Conservation (phyloP, 2,329 filamentous ascomycete species). For the Phoma herbarum region DNA sequence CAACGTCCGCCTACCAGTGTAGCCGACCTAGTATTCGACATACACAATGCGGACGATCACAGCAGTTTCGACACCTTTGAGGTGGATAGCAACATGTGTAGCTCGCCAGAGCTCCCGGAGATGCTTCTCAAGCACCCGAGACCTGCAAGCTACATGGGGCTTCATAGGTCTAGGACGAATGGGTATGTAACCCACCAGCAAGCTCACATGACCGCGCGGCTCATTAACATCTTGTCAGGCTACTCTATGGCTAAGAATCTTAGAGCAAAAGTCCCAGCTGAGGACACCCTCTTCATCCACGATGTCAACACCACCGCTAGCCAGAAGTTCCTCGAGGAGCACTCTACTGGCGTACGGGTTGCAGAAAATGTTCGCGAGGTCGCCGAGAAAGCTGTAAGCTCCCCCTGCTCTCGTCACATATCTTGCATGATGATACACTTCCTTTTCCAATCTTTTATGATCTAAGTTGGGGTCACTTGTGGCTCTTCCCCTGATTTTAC, state of each 20-base stretch:
- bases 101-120: conserved; percentile 43
- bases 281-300: conserved; percentile 70
- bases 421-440: conserved; percentile 59
- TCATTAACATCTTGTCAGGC: conserved; percentile 56
- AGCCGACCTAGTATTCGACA: conserved; percentile 26
- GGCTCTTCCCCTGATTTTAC: conserved; percentile 68
- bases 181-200: conserved; percentile 49
- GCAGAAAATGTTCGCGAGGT: conserved; percentile 68
- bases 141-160: conserved; percentile 57
- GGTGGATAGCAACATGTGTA: conserved; percentile 30
- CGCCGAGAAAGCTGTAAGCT: conserved; percentile 71
- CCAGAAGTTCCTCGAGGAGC: conserved; percentile 66
- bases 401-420: conserved; percentile 10
- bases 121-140: conserved; percentile 55
- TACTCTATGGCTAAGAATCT: conserved; percentile 79
- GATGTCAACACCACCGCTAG: conserved; percentile 69
- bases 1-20: conserved; percentile 23
- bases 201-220: conserved; percentile 33
- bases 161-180: conserved; percentile 62
- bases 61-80: conserved; percentile 41
- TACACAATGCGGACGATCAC: conserved; percentile 42
- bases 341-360: conserved; percentile 62
- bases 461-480: conserved; percentile 75
- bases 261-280: conserved; percentile 68
- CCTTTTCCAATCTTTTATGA: conserved; percentile 65